These are phyloP conservation scores for Starmerella floricola DNA, from an alignment of 805 yeast species.

Conservation along the genomic window DNA sequence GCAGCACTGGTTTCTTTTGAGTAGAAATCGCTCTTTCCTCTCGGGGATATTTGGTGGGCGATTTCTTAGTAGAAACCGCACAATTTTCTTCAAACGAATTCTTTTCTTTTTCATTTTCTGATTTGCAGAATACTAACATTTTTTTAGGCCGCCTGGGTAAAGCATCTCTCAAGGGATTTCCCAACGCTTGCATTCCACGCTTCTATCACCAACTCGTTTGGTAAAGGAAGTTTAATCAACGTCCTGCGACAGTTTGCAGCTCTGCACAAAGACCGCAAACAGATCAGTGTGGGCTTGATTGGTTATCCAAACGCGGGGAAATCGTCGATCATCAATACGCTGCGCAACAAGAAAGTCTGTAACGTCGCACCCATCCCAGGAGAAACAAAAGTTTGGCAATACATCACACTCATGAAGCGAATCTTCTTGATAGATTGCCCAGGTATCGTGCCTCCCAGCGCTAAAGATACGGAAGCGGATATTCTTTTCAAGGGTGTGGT, in stretches of 20 bases:
- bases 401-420: slow-evolving; percentile 90
- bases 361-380: slow-evolving; percentile 98
- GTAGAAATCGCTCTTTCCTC: slow-evolving; percentile 48
- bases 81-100: slow-evolving; percentile 38
- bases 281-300: slow-evolving; percentile 91
- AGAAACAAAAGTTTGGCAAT: slow-evolving; percentile 98
- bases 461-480: slow-evolving; percentile 81
- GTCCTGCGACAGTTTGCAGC: slow-evolving; percentile 84
- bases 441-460: slow-evolving; percentile 94
- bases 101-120: slow-evolving; percentile 9
- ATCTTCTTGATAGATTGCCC: slow-evolving; percentile 96
- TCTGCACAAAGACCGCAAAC: slow-evolving; percentile 84
- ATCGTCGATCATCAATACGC: slow-evolving; percentile 86
- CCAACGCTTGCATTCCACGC: slow-evolving; percentile 98
- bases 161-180: slow-evolving; percentile 75
- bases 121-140: slow-evolving; percentile 27
- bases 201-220: slow-evolving; percentile 91
- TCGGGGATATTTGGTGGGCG: slow-evolving; percentile 25
- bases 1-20: slow-evolving; percentile 52
- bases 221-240: slow-evolving; percentile 93
- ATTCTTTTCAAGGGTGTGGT: slow-evolving; percentile 93
- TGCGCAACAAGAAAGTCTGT: slow-evolving; percentile 91
- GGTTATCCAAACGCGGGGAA: slow-evolving; percentile 99
- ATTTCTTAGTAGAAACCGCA: slow-evolving; percentile 83
- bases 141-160: slow-evolving; percentile 94